Conservation (phyloP, 2,329 filamentous ascomycete genomes). For the Chaetothyriales sp. region DNA sequence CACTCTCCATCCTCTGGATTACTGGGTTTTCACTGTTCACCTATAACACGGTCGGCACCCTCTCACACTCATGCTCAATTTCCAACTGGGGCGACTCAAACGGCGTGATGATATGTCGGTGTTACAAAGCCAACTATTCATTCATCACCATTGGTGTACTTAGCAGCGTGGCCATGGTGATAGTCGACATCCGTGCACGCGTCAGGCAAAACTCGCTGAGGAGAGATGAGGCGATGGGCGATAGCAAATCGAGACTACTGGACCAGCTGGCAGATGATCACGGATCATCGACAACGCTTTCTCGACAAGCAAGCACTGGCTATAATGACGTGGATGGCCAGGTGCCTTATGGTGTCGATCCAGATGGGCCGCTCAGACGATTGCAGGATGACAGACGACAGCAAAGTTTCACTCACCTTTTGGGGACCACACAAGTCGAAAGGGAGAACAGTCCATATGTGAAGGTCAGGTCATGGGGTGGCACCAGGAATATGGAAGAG, state of each 20-base stretch:
- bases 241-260: not conserved
- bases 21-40: slow-evolving; percentile 37
- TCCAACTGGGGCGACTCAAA: slow-evolving; percentile 39
- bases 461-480: not conserved
- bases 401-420: not conserved
- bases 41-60: slow-evolving; percentile 39
- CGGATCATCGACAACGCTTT: not conserved
- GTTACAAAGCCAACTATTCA: slow-evolving; percentile 46
- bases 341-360: not conserved
- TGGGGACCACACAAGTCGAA: not conserved
- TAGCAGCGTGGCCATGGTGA: slow-evolving; percentile 32
- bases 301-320: not conserved
- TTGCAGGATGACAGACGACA: not conserved
- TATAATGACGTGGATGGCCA: not conserved
- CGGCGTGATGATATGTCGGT: slow-evolving; percentile 41
- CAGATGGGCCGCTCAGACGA: not conserved
- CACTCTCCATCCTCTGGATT: slow-evolving; percentile 37
- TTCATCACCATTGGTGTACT: slow-evolving; percentile 37
- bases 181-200: slow-evolving; percentile 37
- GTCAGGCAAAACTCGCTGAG: slow-evolving; percentile 31
- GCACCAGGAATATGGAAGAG: not conserved
- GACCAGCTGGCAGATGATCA: not conserved
- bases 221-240: slow-evolving; percentile 32
- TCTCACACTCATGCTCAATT: slow-evolving; percentile 36
- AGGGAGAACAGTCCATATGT: not conserved